Conservation (phyloP, 2,329 filamentous ascomycete genomes). For the Colletotrichum agaves region DNA sequence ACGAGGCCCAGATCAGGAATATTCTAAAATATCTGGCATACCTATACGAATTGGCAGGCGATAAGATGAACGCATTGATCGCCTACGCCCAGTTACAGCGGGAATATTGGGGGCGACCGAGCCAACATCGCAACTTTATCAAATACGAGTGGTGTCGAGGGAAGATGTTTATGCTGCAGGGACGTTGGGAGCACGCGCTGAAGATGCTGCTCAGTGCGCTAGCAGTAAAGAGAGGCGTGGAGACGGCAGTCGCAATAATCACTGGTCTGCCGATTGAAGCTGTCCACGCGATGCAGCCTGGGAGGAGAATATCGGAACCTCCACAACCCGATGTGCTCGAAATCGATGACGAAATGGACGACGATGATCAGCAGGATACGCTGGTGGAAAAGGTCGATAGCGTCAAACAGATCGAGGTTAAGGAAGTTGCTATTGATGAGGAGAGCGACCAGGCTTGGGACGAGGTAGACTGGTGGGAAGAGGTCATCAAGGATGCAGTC, state of each 20-base stretch:
- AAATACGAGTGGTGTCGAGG: conserved; percentile 36
- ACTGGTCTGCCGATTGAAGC: conserved; percentile 19
- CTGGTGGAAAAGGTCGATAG: background rate
- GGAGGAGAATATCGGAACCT: background rate
- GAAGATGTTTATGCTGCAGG: conserved; percentile 38
- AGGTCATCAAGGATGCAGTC: conserved; percentile 36
- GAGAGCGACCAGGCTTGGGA: conserved; percentile 17
- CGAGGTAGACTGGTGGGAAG: conserved; percentile 33
- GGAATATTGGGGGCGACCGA: conserved; percentile 31
- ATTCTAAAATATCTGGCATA: conserved; percentile 37
- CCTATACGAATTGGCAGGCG: conserved; percentile 32
- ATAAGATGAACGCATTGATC: conserved; percentile 29
- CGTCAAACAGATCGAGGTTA: conserved; percentile 1
- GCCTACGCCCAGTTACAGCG: conserved; percentile 37
- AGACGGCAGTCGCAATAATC: conserved; percentile 28
- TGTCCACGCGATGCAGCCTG: conserved; percentile 24
- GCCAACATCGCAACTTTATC: conserved; percentile 30
- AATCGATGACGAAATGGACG: background rate
- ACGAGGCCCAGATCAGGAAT: conserved; percentile 35
- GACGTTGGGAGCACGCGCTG: conserved; percentile 34
- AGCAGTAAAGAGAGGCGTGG: conserved; percentile 24
- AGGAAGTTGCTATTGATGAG: background rate
- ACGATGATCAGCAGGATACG: background rate
- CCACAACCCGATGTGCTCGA: conserved; percentile 4
- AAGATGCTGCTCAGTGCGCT: conserved; percentile 34